Percentiles rank a stretch among this genome's conserved stretches.
These are phyloP conservation scores for Juncus effusus DNA, from an alignment of 176 grass and related monocot genomes.

Conservation along the genomic window DNA sequence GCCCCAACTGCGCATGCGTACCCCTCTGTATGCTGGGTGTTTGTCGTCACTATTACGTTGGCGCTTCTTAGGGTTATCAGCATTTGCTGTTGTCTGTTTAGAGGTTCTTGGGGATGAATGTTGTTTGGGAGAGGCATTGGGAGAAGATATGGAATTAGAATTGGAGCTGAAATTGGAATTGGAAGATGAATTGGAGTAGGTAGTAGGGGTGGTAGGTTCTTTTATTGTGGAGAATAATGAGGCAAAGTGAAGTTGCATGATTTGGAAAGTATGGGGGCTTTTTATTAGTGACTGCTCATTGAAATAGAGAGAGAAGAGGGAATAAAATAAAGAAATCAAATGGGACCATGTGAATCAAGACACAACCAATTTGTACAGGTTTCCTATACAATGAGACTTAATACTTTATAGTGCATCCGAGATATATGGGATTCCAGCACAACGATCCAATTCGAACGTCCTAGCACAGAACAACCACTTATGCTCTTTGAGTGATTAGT, in stretches of 20 bases:
- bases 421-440: too few relatives aligned
- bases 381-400: too few relatives aligned
- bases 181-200: constrained; percentile 32
- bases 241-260: constrained; percentile 34
- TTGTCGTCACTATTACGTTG: constrained; percentile 78
- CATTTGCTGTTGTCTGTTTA: constrained; percentile 32
- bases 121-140: constrained; percentile 13
- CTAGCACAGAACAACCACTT: too few relatives aligned
- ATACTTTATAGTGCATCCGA: too few relatives aligned
- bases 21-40: constrained; percentile 77
- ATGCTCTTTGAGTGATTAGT: too few relatives aligned
- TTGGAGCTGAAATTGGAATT: constrained; percentile 31
- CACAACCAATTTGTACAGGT: too few relatives aligned
- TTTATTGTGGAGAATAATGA: constrained; percentile 27
- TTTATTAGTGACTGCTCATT: constrained; percentile 41
- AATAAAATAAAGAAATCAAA: constrained; percentile 30
- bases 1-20: constrained; percentile 94
- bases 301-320: neutral
- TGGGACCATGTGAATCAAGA: neutral
- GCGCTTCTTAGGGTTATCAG: constrained; percentile 30
- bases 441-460: too few relatives aligned
- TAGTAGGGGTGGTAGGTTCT: constrained; percentile 39
- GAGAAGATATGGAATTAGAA: constrained; percentile 47
- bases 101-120: constrained; percentile 38
- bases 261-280: constrained; percentile 27